Evolutionary conservation across 2,329 filamentous ascomycete species (phyloP).

Genomic region (Cadophora gregata): DNA sequence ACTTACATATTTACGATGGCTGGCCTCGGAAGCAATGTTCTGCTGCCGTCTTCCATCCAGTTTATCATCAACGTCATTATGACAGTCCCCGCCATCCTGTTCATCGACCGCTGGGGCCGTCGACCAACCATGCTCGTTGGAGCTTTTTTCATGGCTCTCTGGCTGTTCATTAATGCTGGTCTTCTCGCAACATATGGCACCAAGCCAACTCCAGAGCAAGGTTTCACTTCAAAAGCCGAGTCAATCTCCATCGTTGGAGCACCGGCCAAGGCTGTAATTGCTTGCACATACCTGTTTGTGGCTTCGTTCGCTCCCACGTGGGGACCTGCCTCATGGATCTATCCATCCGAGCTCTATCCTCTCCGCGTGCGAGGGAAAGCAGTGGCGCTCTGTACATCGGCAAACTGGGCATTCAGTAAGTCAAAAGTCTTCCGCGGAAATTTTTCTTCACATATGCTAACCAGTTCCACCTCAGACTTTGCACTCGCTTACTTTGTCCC

Average conservation of each 20-base stretch:
- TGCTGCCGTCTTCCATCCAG: conserved; percentile 72
- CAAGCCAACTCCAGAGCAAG: conserved; percentile 45
- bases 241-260: conserved; percentile 55
- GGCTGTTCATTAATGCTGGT: conserved; percentile 54
- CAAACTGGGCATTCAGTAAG: conserved; percentile 56
- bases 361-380: conserved; percentile 58
- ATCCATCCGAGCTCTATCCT: conserved; percentile 57
- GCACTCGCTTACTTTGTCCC: conserved; percentile 56
- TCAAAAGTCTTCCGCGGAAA: neutral
- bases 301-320: conserved; percentile 58
- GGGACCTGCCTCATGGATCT: conserved; percentile 57
- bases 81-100: conserved; percentile 78
- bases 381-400: conserved; percentile 57
- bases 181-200: conserved; percentile 52
- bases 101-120: conserved; percentile 77
- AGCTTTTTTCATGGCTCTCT: conserved; percentile 44
- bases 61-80: conserved; percentile 82
- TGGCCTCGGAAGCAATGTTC: conserved; percentile 63
- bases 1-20: conserved; percentile 75
- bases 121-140: conserved; percentile 71
- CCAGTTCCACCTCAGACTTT: conserved; percentile 37
- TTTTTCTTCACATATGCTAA: neutral
- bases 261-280: conserved; percentile 64
- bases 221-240: conserved; percentile 48
- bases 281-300: conserved; percentile 69